phyloP scores from a whole-genome alignment of 2,329 filamentous ascomycete species.

The Fusarium equiseti region DNA sequence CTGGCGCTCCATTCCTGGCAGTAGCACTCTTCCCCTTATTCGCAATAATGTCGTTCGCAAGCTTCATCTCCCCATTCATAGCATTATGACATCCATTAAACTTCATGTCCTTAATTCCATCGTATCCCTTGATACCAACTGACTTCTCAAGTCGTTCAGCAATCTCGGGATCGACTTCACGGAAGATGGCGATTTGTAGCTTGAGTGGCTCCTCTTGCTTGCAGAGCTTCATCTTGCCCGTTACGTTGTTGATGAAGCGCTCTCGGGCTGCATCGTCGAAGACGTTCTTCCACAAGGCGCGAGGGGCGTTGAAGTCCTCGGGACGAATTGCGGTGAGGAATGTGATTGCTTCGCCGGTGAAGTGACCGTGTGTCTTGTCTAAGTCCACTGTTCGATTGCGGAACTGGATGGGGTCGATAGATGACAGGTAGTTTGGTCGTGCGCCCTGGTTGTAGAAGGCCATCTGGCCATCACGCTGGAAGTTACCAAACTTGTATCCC shows the following conservation, averaged over 20 bases:
- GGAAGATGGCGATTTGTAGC: conserved; percentile 74
- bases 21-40: conserved; percentile 13
- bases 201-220: conserved; percentile 70
- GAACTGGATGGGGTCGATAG: conserved; percentile 36
- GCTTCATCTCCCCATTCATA: conserved; percentile 9
- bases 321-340: conserved; percentile 33
- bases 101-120: conserved; percentile 2
- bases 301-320: conserved; percentile 31
- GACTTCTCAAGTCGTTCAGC: conserved; percentile 71
- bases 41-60: conserved; percentile 17
- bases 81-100: conserved; percentile 30
- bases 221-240: conserved; percentile 71
- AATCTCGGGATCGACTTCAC: conserved; percentile 70
- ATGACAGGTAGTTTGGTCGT: conserved; percentile 28
- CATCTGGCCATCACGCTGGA: conserved; percentile 38
- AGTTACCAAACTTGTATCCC: conserved; percentile 15
- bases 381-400: conserved; percentile 11
- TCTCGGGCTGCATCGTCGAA: conserved; percentile 23
- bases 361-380: conserved; percentile 32
- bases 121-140: conserved; percentile 57
- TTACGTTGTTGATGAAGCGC: conserved; percentile 70
- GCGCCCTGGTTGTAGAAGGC: conserved; percentile 36
- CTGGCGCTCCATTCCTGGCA: conserved; percentile 18
- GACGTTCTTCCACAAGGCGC: conserved; percentile 12
- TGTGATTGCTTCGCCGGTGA: conserved; percentile 29